Evolutionary conservation across 768 basidiomycete species (phyloP).

Genomic region (Pleurotus platypus): DNA sequence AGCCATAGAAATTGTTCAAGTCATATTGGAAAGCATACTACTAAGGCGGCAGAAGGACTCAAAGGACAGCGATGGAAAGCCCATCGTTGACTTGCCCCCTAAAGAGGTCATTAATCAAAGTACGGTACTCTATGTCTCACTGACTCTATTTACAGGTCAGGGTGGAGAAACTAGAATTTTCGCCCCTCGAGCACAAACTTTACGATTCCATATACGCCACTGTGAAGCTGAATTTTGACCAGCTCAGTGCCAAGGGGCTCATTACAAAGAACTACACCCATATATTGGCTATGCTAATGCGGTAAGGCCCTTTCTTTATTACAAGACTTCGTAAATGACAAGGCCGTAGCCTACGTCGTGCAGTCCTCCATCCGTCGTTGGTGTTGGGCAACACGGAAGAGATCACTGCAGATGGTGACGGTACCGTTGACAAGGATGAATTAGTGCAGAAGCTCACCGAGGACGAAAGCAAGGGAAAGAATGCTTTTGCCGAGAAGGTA

Average conservation of each 20-base stretch:
- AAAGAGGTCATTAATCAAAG: constrained; percentile 57
- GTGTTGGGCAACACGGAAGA: constrained; percentile 54
- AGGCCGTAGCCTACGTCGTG: constrained; percentile 69
- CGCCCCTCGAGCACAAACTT: constrained; percentile 75
- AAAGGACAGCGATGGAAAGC: constrained; percentile 81
- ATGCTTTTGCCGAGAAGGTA: constrained; percentile 59
- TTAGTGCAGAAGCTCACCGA: constrained; percentile 53
- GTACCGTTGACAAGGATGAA: constrained; percentile 50
- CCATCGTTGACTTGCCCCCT: constrained; percentile 82
- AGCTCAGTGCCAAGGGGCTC: constrained; percentile 73
- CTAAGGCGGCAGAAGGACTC: constrained; percentile 92
- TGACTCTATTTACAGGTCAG: constrained; percentile 39
- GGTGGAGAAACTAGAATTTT: constrained; percentile 78
- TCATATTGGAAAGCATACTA: constrained; percentile 85
- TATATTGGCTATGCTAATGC: constrained; percentile 93
- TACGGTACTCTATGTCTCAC: background rate
- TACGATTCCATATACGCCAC: constrained; percentile 84
- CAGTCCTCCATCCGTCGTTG: constrained; percentile 86
- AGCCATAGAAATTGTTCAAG: constrained; percentile 92
- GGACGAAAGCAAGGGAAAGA: constrained; percentile 30
- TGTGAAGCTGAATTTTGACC: constrained; percentile 79
- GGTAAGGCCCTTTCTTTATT: constrained; percentile 40
- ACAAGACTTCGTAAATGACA: constrained; percentile 6
- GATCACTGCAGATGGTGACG: constrained; percentile 34
- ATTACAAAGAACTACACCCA: constrained; percentile 80